Evolutionary conservation across 2,329 filamentous ascomycete genomes (phyloP).

Genomic region (Epichloe brachyelytri): DNA sequence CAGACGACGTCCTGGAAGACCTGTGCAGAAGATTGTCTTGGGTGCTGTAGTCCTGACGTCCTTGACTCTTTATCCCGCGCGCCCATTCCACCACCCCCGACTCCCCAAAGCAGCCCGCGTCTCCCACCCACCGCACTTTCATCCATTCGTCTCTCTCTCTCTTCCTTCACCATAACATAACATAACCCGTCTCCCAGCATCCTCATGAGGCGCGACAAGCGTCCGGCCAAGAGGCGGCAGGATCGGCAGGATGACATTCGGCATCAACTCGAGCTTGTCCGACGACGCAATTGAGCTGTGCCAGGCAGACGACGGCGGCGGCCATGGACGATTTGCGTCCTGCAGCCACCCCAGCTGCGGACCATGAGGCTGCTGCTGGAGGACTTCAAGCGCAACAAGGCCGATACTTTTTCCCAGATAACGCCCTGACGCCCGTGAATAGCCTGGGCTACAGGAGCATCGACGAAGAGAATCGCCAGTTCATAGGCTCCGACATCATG

Average conservation of each 20-base stretch:
- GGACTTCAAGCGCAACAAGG: conserved; percentile 50
- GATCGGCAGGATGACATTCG: background rate
- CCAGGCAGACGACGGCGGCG: background rate
- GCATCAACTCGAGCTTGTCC: background rate
- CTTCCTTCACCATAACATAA: too few relatives aligned
- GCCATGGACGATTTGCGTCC: background rate
- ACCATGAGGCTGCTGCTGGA: conserved; percentile 37
- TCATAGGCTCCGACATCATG: conserved; percentile 59
- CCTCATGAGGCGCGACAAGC: too few relatives aligned
- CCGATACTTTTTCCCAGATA: conserved; percentile 33
- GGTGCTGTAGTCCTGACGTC: too few relatives aligned
- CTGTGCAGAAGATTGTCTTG: too few relatives aligned
- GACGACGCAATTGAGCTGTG: background rate
- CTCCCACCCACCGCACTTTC: too few relatives aligned
- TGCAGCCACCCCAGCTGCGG: background rate
- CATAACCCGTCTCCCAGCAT: too few relatives aligned
- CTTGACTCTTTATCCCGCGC: too few relatives aligned
- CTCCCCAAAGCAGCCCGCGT: too few relatives aligned
- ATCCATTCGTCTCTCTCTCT: too few relatives aligned
- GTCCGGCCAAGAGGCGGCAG: background rate
- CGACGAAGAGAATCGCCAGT: conserved; percentile 41
- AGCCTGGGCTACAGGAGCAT: conserved; percentile 18
- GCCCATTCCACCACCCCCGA: too few relatives aligned
- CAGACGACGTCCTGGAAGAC: too few relatives aligned
- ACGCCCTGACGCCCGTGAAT: conserved; percentile 24